phyloP scores from a whole-genome alignment of 306 rosid species.

The Echinosophora koreensis region DNA sequence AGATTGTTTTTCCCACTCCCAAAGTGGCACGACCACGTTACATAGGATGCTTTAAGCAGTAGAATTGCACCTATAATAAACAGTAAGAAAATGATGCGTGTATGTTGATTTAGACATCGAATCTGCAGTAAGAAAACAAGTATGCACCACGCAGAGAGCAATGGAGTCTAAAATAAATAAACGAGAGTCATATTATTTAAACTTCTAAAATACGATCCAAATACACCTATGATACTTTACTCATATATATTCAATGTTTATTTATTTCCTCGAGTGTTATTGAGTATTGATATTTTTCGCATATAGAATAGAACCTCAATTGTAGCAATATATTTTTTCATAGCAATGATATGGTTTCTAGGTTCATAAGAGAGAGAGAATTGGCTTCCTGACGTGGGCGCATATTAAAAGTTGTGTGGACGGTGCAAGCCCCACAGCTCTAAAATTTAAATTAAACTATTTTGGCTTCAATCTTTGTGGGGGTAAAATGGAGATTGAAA shows the following conservation, averaged over 20 bases:
- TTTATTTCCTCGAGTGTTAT: not conserved
- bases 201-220: too few species aligned
- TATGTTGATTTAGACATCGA: not conserved
- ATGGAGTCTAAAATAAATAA: not conserved
- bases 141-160: too few species aligned
- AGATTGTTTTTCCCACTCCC: too few species aligned
- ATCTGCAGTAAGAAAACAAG: not conserved
- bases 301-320: not conserved
- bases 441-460: not conserved
- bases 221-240: too few species aligned
- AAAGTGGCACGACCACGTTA: not conserved
- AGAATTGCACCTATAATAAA: not conserved
- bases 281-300: not conserved
- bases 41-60: too few species aligned
- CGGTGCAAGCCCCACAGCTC: constrained; percentile 20
- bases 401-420: constrained; percentile 7
- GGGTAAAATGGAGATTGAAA: not conserved
- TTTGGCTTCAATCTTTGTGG: constrained; percentile 2
- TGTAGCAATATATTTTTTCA: not conserved
- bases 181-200: too few species aligned
- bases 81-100: not conserved
- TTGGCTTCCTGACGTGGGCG: not conserved
- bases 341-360: not conserved
- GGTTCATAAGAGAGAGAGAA: not conserved
- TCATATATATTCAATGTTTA: not conserved